Evolutionary conservation across 306 rosid genomes (phyloP).

Genomic region (Quercus cerris): DNA sequence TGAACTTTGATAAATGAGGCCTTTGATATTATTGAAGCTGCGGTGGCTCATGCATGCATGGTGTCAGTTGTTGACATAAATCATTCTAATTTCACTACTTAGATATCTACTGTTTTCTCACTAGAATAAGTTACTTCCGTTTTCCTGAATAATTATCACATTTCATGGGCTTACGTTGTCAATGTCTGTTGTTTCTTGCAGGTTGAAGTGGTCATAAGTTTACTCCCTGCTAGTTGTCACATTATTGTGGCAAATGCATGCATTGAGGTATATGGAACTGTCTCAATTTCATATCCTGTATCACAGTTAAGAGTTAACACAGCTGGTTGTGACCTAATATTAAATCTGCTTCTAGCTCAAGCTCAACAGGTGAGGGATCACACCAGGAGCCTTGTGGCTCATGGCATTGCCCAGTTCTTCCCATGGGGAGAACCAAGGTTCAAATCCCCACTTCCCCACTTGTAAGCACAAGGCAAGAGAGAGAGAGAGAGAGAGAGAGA

Average conservation of each 20-base stretch:
- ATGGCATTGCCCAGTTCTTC: no score
- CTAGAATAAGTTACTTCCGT: not conserved
- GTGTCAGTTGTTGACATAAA: not conserved
- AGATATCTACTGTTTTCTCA: not conserved
- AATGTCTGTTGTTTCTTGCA: slow-evolving; percentile 27
- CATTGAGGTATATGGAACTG: slow-evolving; percentile 62
- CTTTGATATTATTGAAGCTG: no score
- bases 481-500: no score
- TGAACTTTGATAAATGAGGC: no score
- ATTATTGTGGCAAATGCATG: slow-evolving; percentile 76
- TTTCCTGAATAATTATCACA: not conserved
- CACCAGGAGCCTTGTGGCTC: not conserved
- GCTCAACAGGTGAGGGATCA: not conserved
- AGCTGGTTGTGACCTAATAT: not conserved
- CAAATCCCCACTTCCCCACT: no score
- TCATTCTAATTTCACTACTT: not conserved
- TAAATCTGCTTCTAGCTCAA: not conserved
- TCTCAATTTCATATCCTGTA: slow-evolving; percentile 20
- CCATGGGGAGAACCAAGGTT: no score
- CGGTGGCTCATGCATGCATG: not conserved
- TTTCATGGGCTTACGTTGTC: slow-evolving; percentile 9
- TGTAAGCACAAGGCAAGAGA: no score
- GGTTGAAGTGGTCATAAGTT: slow-evolving; percentile 89
- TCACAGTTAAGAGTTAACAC: not conserved
- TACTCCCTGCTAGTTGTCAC: slow-evolving; percentile 82